phyloP scores from a whole-genome alignment of 176 grass and related monocot species.

The Metroxylon sagu region DNA sequence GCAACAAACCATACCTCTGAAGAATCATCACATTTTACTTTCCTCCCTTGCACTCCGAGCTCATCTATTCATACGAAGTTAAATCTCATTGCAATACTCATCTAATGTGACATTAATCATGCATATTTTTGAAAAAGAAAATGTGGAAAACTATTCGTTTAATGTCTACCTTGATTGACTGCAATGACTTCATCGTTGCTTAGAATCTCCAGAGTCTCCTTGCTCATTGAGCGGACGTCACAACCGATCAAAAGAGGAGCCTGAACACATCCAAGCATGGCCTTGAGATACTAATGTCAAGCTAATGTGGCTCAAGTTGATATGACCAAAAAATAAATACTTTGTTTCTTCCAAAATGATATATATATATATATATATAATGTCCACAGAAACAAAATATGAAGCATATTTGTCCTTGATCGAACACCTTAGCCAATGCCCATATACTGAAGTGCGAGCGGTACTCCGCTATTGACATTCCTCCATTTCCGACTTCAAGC shows the following conservation, averaged over 20 bases:
- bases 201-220: constrained; percentile 66
- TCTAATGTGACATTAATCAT: too few relatives aligned
- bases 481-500: constrained; percentile 93
- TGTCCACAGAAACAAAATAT: too few relatives aligned
- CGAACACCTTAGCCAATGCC: constrained; percentile 70
- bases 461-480: constrained; percentile 78
- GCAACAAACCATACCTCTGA: too few relatives aligned
- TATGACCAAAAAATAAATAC: background rate
- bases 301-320: background rate
- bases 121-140: too few relatives aligned
- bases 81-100: too few relatives aligned
- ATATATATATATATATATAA: too few relatives aligned
- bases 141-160: background rate
- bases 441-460: constrained; percentile 95
- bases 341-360: background rate
- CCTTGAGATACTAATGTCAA: too few relatives aligned
- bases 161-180: constrained; percentile 70
- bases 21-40: too few relatives aligned
- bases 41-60: too few relatives aligned
- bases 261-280: constrained; percentile 16
- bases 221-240: constrained; percentile 64
- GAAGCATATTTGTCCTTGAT: background rate
- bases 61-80: too few relatives aligned
- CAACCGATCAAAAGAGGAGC: constrained; percentile 91
- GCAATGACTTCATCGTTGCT: constrained; percentile 72